phyloP scores from a whole-genome alignment of 2,329 filamentous ascomycete genomes.

The Penicillium sp. region DNA sequence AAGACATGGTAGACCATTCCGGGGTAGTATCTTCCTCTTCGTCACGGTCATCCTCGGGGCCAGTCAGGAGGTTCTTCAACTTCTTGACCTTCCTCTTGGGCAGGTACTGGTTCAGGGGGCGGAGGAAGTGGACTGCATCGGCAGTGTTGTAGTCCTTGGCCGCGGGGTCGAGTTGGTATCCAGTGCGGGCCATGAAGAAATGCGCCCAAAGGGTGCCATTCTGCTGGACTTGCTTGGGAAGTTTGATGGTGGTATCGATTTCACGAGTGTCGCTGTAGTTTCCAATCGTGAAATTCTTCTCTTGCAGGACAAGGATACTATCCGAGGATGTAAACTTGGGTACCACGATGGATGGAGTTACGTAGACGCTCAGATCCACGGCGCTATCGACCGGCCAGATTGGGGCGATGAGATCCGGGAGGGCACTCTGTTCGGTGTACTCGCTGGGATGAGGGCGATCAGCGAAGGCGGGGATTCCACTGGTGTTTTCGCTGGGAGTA shows the following conservation, averaged over 20 bases:
- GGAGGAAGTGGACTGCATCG: conserved; percentile 79
- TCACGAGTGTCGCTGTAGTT: conserved; percentile 77
- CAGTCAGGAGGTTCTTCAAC: conserved; percentile 76
- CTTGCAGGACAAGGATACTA: conserved; percentile 73
- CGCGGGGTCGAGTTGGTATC: conserved; percentile 73
- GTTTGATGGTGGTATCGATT: conserved; percentile 72
- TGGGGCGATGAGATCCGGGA: conserved; percentile 72
- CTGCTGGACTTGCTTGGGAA: conserved; percentile 79
- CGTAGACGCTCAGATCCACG: conserved; percentile 81
- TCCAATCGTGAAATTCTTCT: conserved; percentile 76
- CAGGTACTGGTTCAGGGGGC: conserved; percentile 85
- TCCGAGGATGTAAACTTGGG: conserved; percentile 63
- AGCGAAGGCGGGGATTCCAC: conserved; percentile 62
- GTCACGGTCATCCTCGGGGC: conserved; percentile 52
- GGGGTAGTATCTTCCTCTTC: conserved; percentile 57
- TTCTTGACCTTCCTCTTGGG: conserved; percentile 88
- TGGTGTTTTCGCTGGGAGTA: conserved; percentile 21
- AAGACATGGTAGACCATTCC: conserved; percentile 74
- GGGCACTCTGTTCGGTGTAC: conserved; percentile 47
- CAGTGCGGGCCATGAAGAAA: conserved; percentile 81
- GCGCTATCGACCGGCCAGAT: conserved; percentile 81
- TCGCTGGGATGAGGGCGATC: conserved; percentile 59
- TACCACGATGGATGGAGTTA: conserved; percentile 73
- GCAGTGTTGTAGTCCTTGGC: conserved; percentile 70
- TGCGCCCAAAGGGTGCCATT: conserved; percentile 95